Evolutionary conservation across 768 basidiomycete species (phyloP), one percentile per base, ranked within the genome.

Genomic region (Serendipita vermifera): DNA sequence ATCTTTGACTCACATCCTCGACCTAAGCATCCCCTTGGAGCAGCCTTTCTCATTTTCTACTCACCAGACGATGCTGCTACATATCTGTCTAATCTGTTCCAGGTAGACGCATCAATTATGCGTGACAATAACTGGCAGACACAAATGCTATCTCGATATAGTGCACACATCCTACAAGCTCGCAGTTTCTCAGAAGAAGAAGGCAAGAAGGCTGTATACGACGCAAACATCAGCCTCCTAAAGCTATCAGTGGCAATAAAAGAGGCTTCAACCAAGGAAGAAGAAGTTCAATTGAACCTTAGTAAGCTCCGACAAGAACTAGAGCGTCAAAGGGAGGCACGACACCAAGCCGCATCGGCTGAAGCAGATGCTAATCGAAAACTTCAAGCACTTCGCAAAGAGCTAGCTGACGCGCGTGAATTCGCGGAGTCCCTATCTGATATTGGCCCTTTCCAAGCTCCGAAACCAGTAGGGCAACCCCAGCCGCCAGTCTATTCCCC

Each of bases 1-100:
- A 67, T 84, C 38, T 85, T 85, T 58, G 83, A 85, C 66, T 82
- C 82, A 2, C 83, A 84, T 62, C 74, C 80, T 3, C 73, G 83
- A 9, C 73, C 78, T 0, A 55, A 61, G 5, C 72, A 71, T 17
- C 78, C 82, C 0, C 59, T 72, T 29, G 83, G 84, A 4, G 75
- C 81, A 2, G 83, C 78, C 0, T 73, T 83, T 54, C 74, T 77
- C 33, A 67, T 83, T 59, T 77, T 58, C 39, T 26, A 39, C 3
- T 41, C 35, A 11, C n/a, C 40, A 5, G 3, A 17, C 24, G 32
- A 36, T 13, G 59, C 59, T 13, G 59, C 59, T 13, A 54, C 38
- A 32, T 58, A 58, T 35, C 57, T 60, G 14, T 41, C 58, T 14
- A 33, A 56, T 27, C 53, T 60, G 9, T 40, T 60, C 3, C 46